Percentiles rank a stretch among this genome's conserved stretches.
Evolutionary conservation across 805 yeast species (phyloP).

Genomic region (Kregervanrija pseudodelftensis): DNA sequence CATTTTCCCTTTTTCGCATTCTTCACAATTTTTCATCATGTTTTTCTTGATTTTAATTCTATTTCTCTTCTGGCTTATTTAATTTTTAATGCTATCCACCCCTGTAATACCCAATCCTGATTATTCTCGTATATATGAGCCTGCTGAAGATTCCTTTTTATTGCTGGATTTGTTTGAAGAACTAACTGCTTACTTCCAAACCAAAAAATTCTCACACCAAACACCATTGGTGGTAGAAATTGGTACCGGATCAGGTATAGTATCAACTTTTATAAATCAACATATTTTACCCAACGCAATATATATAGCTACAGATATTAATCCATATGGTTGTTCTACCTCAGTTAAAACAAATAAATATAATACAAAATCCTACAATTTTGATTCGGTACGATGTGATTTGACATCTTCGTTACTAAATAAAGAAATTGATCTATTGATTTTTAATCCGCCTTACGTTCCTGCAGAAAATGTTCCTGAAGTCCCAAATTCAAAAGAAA

Average conservation of each 20-base stretch:
- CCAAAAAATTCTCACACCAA: constrained; percentile 18
- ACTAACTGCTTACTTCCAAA: constrained; percentile 33
- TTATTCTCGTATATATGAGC: constrained; percentile 80
- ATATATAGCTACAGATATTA: constrained; percentile 70
- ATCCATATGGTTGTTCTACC: constrained; percentile 64
- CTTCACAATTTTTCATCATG: not conserved
- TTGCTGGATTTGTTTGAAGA: constrained; percentile 74
- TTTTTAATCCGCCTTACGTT: constrained; percentile 96
- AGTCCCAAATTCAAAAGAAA: constrained; percentile 37
- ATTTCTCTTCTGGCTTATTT: not conserved
- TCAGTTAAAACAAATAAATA: constrained; percentile 34
- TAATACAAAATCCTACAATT: constrained; percentile 16
- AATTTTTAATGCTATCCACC: constrained; percentile 62
- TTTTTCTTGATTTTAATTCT: not conserved
- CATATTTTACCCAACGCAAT: constrained; percentile 47
- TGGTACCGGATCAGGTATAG: constrained; percentile 90
- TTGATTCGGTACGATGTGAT: constrained; percentile 52
- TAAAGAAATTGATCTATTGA: constrained; percentile 54
- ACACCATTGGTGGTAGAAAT: constrained; percentile 67
- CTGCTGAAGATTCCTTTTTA: constrained; percentile 87
- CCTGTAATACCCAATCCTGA: constrained; percentile 55
- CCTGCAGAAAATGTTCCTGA: constrained; percentile 75
- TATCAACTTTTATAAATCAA: constrained; percentile 66
- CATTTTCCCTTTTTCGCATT: no score
- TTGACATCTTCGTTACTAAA: constrained; percentile 44